Base-by-base conservation (phyloP, 176 grass and related monocot species). In the Puccinellia tenuiflora region DNA sequence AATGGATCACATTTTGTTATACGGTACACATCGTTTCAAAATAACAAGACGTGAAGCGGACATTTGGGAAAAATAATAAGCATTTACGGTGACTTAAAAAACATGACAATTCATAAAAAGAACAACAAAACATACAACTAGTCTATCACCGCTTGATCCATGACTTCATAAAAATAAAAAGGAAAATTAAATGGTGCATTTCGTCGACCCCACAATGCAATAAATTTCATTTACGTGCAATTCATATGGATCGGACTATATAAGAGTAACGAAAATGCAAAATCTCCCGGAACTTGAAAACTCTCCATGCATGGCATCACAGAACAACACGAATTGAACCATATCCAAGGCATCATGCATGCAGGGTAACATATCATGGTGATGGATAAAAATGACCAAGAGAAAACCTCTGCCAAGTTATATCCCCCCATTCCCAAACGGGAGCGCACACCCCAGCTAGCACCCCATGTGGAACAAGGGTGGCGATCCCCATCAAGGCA, bases 401-500 rank as follows among this genome's bases (percentile, higher is more conserved):
- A 24, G 35, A 46, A 52, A 74, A 55, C 18, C 37, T 35, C 22
- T 73, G 54, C 30, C 52, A 78, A 57, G 51, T 45, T 21, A 45
- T 22, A 22, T 79, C 79, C 76, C 17, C 70, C 15, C 38, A n/a
- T 67, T n/a, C 86, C 47, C 40, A 79, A 84, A 67, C 16, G 20
- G 76, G 37, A 67, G 67, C 81, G 46, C 45, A 2, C 37, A 2
- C 37, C 86, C 78, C 61, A 8, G 70, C 86, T 56, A 73, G 33
- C 61, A 31, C 51, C 25, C 66, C 75, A 74, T 64, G 56, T 79
- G 85, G 48, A 54, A 16, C 34, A 55, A 73, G 50, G 50, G 61
- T 74, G 67, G 62, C 33, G 31, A 83, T 63, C 88, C 52, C 63
- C 78, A 77, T 89, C 83, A 89, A 63, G 76, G 76, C 76, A 83